phyloP scores from a whole-genome alignment of 805 yeast species.

The Sungouiozyma ichnusensis region DNA sequence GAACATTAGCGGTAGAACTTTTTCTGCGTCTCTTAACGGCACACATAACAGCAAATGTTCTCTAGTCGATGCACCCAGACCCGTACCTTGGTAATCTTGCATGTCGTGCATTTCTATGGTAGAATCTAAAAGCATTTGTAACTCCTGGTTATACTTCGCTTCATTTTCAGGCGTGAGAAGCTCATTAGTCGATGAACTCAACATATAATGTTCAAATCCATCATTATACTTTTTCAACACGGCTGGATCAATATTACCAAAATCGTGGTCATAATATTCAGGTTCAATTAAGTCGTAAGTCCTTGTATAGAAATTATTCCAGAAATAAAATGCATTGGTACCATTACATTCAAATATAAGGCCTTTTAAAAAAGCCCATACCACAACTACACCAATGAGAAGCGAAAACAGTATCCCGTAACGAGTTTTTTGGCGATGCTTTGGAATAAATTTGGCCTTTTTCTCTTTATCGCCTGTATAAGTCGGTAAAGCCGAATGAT shows the following conservation, averaged over 20 bases:
- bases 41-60: slow-evolving; percentile 62
- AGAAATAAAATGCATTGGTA: background rate
- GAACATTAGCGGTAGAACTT: slow-evolving; percentile 72
- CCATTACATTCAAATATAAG: background rate
- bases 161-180: slow-evolving; percentile 21
- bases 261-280: slow-evolving; percentile 28
- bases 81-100: slow-evolving; percentile 42
- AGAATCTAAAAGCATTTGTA: slow-evolving; percentile 33
- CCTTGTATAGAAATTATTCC: slow-evolving; percentile 3
- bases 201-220: slow-evolving; percentile 31
- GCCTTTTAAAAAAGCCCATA: background rate
- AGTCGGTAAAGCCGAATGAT: background rate
- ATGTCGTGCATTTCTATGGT: slow-evolving; percentile 55
- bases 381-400: too few relatives aligned
- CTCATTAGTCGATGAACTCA: slow-evolving; percentile 28
- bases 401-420: too few relatives aligned
- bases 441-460: background rate
- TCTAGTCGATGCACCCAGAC: slow-evolving; percentile 38
- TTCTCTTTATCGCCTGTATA: background rate
- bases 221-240: slow-evolving; percentile 29
- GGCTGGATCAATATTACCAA: slow-evolving; percentile 27
- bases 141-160: slow-evolving; percentile 22
- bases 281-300: slow-evolving; percentile 17
- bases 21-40: slow-evolving; percentile 72
- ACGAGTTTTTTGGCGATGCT: background rate